Evolutionary conservation across 805 yeast species (phyloP).

Genomic region (Wickerhamiella azyma): DNA sequence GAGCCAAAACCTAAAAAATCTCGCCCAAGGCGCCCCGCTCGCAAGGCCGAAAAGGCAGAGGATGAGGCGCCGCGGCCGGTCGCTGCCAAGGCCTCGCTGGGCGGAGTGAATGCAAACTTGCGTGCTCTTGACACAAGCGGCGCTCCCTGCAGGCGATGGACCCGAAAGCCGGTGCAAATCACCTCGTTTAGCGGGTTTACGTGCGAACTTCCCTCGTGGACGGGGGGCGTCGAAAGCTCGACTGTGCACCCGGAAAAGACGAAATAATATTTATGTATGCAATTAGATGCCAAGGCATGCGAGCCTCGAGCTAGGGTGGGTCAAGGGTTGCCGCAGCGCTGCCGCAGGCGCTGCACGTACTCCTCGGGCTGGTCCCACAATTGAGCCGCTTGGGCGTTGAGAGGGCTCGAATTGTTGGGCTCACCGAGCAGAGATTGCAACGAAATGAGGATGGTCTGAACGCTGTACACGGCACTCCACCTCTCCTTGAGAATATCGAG

Average conservation of each 20-base stretch:
- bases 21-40: not conserved
- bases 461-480: conserved; percentile 52
- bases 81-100: conserved; percentile 18
- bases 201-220: conserved; percentile 29
- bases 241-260: conserved; percentile 2
- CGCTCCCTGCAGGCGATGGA: conserved; percentile 34
- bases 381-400: conserved; percentile 45
- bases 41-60: not conserved
- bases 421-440: conserved; percentile 48
- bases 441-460: conserved; percentile 45
- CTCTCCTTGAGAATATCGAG: conserved; percentile 49
- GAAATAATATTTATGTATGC: not conserved
- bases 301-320: no score
- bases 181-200: conserved; percentile 35
- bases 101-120: conserved; percentile 25
- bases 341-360: conserved; percentile 26
- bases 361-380: conserved; percentile 37
- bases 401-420: conserved; percentile 45
- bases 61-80: conserved; percentile 4
- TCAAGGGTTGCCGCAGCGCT: conserved; percentile 27
- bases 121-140: conserved; percentile 31
- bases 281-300: no score
- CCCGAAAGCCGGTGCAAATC: conserved; percentile 27
- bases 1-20: conserved; percentile 1
- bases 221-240: conserved; percentile 21